Percentiles rank a stretch among this genome's conserved stretches.
These are phyloP conservation scores for Lavandula angustifolia DNA, from an alignment of 257 asterid species.

Conservation along the genomic window DNA sequence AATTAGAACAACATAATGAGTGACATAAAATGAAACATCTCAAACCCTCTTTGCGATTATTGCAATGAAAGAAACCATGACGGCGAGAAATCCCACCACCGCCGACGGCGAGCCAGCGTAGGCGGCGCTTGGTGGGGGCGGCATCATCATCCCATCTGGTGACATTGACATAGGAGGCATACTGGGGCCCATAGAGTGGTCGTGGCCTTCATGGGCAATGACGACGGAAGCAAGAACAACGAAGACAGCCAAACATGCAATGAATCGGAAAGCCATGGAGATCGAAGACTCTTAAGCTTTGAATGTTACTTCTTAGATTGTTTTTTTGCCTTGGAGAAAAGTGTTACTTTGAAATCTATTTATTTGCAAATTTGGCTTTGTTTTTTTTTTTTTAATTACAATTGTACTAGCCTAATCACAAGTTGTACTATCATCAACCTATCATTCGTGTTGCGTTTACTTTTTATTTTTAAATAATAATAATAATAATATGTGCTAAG, in stretches of 20 bases:
- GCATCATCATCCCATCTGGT: background rate
- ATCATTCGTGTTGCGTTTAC: constrained; percentile 22
- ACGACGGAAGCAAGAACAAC: constrained; percentile 26
- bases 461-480: background rate
- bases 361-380: constrained; percentile 20
- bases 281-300: background rate
- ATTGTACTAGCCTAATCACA: constrained; percentile 27
- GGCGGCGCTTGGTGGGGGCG: constrained; percentile 26
- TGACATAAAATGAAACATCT: too few species aligned
- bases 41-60: constrained; percentile 39
- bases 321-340: constrained; percentile 15
- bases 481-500: background rate
- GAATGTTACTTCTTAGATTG: background rate
- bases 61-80: constrained; percentile 40
- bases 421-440: constrained; percentile 38
- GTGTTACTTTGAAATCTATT: constrained; percentile 7
- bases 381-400: background rate
- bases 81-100: constrained; percentile 32
- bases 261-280: constrained; percentile 30
- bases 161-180: too few species aligned
- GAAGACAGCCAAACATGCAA: constrained; percentile 30
- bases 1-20: too few species aligned
- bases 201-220: constrained; percentile 46
- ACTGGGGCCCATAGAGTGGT: constrained; percentile 37
- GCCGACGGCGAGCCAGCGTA: constrained; percentile 34